Evolutionary conservation across 2,329 filamentous ascomycete species (phyloP).

Genomic region (Daldinia sp.): DNA sequence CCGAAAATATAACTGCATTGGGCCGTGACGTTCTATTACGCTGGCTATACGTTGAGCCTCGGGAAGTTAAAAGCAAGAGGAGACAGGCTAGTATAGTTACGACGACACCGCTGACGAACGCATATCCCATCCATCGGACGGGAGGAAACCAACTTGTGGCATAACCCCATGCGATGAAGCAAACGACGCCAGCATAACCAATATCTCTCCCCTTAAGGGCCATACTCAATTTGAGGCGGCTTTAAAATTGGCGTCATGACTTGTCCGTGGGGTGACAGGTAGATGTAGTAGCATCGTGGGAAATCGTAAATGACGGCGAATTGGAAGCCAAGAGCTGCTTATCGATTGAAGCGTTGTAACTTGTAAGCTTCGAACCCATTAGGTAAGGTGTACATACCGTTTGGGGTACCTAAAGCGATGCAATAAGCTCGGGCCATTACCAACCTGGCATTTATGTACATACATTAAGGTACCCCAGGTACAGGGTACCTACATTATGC

Average conservation of each 20-base stretch:
- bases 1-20: constrained; percentile 66
- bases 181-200: constrained; percentile 71
- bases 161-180: constrained; percentile 88
- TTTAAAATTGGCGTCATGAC: constrained; percentile 49
- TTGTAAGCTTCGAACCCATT: not conserved
- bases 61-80: constrained; percentile 69
- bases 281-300: constrained; percentile 16
- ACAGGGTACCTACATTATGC: no score
- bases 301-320: constrained; percentile 22
- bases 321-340: constrained; percentile 26
- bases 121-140: constrained; percentile 85
- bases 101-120: constrained; percentile 76
- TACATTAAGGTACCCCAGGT: not conserved
- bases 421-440: not conserved
- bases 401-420: not conserved
- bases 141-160: constrained; percentile 82
- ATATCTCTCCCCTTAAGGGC: constrained; percentile 78
- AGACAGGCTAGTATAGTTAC: constrained; percentile 63
- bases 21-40: constrained; percentile 52
- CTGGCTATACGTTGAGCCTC: constrained; percentile 54
- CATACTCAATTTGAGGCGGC: constrained; percentile 58
- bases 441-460: not conserved
- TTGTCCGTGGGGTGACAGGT: constrained; percentile 19
- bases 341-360: constrained; percentile 30
- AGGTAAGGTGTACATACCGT: constrained; percentile 7